Percentiles rank a stretch among this genome's conserved stretches.
Evolutionary conservation across 345 rosid genomes (phyloP).

Genomic region (Adansonia digitata): DNA sequence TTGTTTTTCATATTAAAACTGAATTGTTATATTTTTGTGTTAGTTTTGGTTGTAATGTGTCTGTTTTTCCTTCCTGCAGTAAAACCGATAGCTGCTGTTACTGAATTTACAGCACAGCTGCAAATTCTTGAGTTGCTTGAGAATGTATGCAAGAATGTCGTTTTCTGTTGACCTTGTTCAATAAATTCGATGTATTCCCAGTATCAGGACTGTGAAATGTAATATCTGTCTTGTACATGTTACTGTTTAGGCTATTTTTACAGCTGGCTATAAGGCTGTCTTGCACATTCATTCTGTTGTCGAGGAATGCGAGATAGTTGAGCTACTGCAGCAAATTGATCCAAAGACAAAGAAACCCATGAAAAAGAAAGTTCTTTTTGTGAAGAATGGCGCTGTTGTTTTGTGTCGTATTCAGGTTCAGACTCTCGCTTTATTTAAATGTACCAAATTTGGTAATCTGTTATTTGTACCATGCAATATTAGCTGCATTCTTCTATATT

Average conservation of each 20-base stretch:
- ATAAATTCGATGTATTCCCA: not conserved
- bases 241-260: slow-evolving; percentile 74
- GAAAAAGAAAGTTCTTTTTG: slow-evolving; percentile 88
- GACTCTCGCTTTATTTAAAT: not conserved
- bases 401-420: slow-evolving; percentile 79
- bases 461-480: not conserved
- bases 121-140: slow-evolving; percentile 90
- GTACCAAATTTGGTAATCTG: not conserved
- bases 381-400: slow-evolving; percentile 81
- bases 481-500: not conserved
- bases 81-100: slow-evolving; percentile 55
- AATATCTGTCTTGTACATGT: not conserved
- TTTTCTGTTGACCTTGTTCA: not conserved
- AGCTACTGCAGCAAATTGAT: slow-evolving; percentile 75
- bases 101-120: slow-evolving; percentile 83
- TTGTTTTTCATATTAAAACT: not conserved
- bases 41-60: not conserved
- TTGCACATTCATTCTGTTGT: slow-evolving; percentile 88
- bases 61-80: slow-evolving; percentile 45
- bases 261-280: slow-evolving; percentile 95
- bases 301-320: slow-evolving; percentile 93
- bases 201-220: not conserved
- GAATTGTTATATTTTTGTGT: not conserved
- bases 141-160: slow-evolving; percentile 43
- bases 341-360: slow-evolving; percentile 78